Evolutionary conservation across 805 yeast genomes (phyloP).

Genomic region (Torulaspora delbrueckii): DNA sequence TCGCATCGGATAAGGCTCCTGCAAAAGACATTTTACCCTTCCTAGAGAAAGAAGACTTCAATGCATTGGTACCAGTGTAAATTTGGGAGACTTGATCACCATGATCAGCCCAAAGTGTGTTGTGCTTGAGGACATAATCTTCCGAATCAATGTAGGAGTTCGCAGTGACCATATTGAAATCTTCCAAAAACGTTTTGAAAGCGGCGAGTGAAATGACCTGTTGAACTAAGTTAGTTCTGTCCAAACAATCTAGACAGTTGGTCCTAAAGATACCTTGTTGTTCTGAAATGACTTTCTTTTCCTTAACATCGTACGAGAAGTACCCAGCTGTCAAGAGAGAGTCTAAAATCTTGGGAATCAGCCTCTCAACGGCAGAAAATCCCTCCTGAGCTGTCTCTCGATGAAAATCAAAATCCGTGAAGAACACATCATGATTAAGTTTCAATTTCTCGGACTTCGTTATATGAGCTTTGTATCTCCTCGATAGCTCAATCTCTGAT

Average conservation of each 20-base stretch:
- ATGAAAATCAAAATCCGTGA: conserved; percentile 91
- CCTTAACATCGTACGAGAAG: conserved; percentile 62
- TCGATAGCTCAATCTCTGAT: conserved; percentile 68
- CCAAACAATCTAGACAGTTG: conserved; percentile 92
- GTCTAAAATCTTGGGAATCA: conserved; percentile 58
- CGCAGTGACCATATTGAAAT: conserved; percentile 34
- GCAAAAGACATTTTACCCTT: conserved; percentile 95
- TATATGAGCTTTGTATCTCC: conserved; percentile 60
- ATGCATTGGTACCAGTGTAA: conserved; percentile 96
- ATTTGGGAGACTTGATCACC: conserved; percentile 96
- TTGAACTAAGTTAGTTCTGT: conserved; percentile 85
- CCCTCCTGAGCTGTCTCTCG: conserved; percentile 88
- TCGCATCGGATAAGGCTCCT: conserved; percentile 94
- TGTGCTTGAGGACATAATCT: conserved; percentile 68
- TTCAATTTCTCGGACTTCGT: conserved; percentile 36
- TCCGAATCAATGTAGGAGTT: conserved; percentile 36
- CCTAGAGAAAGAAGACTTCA: conserved; percentile 90
- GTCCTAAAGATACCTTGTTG: conserved; percentile 91
- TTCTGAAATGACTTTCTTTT: conserved; percentile 53
- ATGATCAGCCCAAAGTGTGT: conserved; percentile 94
- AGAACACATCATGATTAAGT: conserved; percentile 38
- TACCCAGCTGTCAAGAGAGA: conserved; percentile 78
- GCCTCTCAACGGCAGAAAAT: conserved; percentile 72
- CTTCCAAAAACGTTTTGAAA: conserved; percentile 49
- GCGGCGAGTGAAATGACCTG: conserved; percentile 76